Percentiles rank a stretch among this genome's conserved stretches.
Conservation (phyloP, 116 monocot genomes). For the Trichopus zeylanicus region DNA sequence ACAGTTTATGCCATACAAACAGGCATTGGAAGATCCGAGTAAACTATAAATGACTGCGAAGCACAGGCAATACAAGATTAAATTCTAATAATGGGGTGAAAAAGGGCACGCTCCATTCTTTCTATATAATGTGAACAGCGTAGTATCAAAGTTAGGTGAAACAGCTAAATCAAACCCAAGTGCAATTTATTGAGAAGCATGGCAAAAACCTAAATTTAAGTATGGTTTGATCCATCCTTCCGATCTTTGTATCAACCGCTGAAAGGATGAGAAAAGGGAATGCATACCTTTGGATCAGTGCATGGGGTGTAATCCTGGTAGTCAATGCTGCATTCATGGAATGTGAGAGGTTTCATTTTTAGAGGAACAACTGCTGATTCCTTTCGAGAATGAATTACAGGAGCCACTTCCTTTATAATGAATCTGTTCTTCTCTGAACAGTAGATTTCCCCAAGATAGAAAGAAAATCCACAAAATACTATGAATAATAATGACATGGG, state of each 20-base stretch:
- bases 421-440: constrained; percentile 53
- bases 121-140: too few relatives aligned
- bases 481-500: constrained; percentile 60
- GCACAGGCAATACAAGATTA: too few relatives aligned
- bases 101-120: too few relatives aligned
- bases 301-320: constrained; percentile 97
- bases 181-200: too few relatives aligned
- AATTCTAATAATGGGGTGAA: too few relatives aligned
- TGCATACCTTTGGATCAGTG: constrained; percentile 71
- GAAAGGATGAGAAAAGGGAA: too few relatives aligned
- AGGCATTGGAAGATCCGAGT: too few relatives aligned
- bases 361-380: constrained; percentile 24
- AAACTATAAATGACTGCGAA: too few relatives aligned
- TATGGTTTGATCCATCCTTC: background rate
- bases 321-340: constrained; percentile 63
- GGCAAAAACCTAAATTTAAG: background rate
- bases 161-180: too few relatives aligned
- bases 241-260: background rate
- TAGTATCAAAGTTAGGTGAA: too few relatives aligned
- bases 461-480: constrained; percentile 78
- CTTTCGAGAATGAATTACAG: constrained; percentile 18
- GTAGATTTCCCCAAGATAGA: constrained; percentile 92
- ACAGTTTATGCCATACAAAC: too few relatives aligned
- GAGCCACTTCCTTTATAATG: constrained; percentile 8
- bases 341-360: constrained; percentile 30